phyloP scores from a whole-genome alignment of 163 green algal species.

The Scenedesmus sp. region DNA sequence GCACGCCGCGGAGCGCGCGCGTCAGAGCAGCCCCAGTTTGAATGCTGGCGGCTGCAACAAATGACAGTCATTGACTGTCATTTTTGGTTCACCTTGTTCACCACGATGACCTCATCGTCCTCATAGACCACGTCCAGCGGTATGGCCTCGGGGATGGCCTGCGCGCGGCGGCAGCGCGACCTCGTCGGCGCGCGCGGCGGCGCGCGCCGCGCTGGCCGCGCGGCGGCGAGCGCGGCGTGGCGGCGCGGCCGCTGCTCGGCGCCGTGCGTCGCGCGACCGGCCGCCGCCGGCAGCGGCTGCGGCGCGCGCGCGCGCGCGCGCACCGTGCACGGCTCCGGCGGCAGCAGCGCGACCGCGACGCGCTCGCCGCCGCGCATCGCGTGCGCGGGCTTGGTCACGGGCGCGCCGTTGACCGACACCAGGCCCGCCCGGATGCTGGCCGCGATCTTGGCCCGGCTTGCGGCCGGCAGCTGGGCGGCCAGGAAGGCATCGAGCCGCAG shows the following conservation, averaged over 20 bases:
- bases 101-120: conserved; percentile 92
- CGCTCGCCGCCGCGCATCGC: conserved; percentile 7
- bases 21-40: too few species aligned
- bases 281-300: too few species aligned
- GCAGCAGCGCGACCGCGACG: conserved; percentile 18
- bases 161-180: conserved; percentile 13
- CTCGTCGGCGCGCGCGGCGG: too few species aligned
- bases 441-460: conserved; percentile 51
- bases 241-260: too few species aligned
- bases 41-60: too few species aligned
- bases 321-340: conserved; percentile 46
- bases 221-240: too few species aligned
- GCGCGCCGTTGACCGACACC: conserved; percentile 69
- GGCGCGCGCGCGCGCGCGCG: too few species aligned
- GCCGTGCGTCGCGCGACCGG: too few species aligned
- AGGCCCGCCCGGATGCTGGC: conserved; percentile 64
- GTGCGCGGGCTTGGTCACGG: conserved; percentile 17
- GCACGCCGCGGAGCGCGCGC: too few species aligned
- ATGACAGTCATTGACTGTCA: not conserved
- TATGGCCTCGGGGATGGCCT: conserved; percentile 81
- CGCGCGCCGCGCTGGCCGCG: too few species aligned
- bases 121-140: conserved; percentile 93
- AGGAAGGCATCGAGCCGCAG: conserved; percentile 82
- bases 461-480: conserved; percentile 42
- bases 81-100: conserved; percentile 89